Conservation (phyloP, 495 filamentous ascomycete genomes). For the Parathielavia hyrcaniae region DNA sequence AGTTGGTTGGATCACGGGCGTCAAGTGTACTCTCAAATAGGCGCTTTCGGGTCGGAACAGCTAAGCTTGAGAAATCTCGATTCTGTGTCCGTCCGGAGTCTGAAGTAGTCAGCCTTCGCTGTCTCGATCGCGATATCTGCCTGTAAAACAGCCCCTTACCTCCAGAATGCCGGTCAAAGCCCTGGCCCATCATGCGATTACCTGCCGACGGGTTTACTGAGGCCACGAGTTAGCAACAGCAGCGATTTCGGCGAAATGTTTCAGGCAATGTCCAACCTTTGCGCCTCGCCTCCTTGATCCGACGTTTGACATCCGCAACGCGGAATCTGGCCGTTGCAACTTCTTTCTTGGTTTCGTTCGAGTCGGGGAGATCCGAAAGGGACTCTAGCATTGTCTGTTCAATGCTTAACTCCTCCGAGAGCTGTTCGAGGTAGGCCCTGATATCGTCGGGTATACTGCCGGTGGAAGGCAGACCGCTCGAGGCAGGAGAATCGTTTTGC, state of each 20-base stretch:
- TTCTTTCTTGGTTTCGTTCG: background rate
- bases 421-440: slow-evolving; percentile 3
- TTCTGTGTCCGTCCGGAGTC: background rate
- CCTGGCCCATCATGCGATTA: background rate
- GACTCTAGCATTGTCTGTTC: slow-evolving; percentile 12
- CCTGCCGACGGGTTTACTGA: background rate
- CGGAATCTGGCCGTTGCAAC: background rate
- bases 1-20: slow-evolving; percentile 10
- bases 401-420: slow-evolving; percentile 11
- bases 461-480: background rate
- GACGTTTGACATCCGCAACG: slow-evolving; percentile 4
- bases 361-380: slow-evolving; percentile 5
- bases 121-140: too few relatives aligned
- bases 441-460: background rate
- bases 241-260: background rate
- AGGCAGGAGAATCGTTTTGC: background rate
- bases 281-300: background rate
- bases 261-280: slow-evolving; percentile 1
- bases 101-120: too few relatives aligned
- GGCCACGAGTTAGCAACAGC: background rate
- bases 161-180: too few relatives aligned
- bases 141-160: too few relatives aligned
- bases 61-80: background rate
- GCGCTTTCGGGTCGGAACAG: slow-evolving; percentile 32
- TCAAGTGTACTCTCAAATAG: slow-evolving; percentile 28